Percentiles rank a stretch among this genome's conserved stretches.
Evolutionary conservation across 345 rosid genomes (phyloP).

Genomic region (Populus simonii): DNA sequence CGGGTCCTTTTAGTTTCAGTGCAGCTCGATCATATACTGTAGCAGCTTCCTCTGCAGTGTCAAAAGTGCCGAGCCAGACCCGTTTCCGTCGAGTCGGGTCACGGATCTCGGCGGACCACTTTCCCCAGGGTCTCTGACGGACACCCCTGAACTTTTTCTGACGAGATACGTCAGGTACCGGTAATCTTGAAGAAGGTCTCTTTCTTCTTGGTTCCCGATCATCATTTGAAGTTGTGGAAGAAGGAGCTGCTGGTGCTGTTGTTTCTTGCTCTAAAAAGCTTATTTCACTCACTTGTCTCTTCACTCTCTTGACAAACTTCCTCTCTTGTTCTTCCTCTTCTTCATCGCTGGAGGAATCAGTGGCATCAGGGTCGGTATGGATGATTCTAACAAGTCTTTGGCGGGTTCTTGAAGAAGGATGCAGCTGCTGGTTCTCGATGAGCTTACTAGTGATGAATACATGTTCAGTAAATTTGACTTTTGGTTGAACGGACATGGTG

Average conservation of each 20-base stretch:
- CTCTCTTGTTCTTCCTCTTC: neutral
- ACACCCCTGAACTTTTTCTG: slow-evolving; percentile 50
- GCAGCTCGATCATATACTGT: slow-evolving; percentile 54
- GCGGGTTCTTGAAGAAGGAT: neutral
- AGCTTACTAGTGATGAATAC: neutral
- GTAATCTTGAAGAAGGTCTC: slow-evolving; percentile 4
- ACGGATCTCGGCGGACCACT: slow-evolving; percentile 67
- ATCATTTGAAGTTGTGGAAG: neutral
- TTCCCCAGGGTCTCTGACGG: slow-evolving; percentile 63
- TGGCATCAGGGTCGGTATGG: slow-evolving; percentile 25
- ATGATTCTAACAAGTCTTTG: slow-evolving; percentile 17
- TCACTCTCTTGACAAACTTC: neutral
- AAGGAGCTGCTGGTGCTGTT: neutral
- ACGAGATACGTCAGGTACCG: slow-evolving; percentile 11
- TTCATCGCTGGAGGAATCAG: slow-evolving; percentile 27
- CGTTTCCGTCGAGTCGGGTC: slow-evolving; percentile 34
- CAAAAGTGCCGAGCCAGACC: slow-evolving; percentile 53
- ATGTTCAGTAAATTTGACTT: neutral
- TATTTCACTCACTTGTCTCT: slow-evolving; percentile 17
- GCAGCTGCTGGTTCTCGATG: neutral
- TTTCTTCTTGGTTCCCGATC: neutral
- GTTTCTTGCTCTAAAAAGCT: neutral
- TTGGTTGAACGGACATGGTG: slow-evolving; percentile 6
- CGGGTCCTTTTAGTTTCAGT: slow-evolving; percentile 38
- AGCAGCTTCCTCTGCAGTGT: slow-evolving; percentile 63